These are phyloP conservation scores for Xylariales sp. DNA, from an alignment of 2,329 filamentous ascomycete genomes.

Conservation along the genomic window DNA sequence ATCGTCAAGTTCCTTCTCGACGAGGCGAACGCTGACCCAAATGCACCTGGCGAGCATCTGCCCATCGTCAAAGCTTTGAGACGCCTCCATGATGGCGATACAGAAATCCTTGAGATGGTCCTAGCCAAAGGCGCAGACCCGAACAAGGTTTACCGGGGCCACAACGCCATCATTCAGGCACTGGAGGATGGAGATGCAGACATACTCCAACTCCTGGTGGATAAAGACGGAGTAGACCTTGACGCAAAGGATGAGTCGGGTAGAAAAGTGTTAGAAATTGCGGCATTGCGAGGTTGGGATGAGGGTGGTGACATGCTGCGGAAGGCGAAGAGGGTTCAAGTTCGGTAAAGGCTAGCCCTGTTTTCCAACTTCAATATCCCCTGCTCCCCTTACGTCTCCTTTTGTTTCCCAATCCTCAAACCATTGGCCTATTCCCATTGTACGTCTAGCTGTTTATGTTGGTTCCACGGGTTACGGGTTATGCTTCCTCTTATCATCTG, in stretches of 20 bases:
- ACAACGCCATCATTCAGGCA: constrained; percentile 62
- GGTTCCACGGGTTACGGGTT: constrained; percentile 1
- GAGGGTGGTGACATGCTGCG: constrained; percentile 48
- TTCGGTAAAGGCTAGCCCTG: neutral
- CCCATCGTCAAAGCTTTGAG: constrained; percentile 67
- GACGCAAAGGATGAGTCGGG: constrained; percentile 49
- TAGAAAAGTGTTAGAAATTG: constrained; percentile 52
- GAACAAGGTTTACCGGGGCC: constrained; percentile 62
- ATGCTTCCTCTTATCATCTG: neutral
- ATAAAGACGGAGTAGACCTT: constrained; percentile 46
- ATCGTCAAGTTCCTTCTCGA: constrained; percentile 57
- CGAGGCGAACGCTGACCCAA: constrained; percentile 55
- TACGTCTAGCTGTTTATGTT: constrained; percentile 7
- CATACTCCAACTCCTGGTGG: constrained; percentile 47
- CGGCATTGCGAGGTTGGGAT: constrained; percentile 52
- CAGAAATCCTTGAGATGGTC: constrained; percentile 58
- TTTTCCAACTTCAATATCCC: constrained; percentile 1
- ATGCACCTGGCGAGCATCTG: constrained; percentile 64
- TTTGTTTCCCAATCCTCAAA: neutral
- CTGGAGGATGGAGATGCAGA: constrained; percentile 57
- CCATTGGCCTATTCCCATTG: constrained; percentile 1
- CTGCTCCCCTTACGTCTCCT: neutral
- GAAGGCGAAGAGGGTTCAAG: constrained; percentile 15
- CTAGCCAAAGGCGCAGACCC: constrained; percentile 61
- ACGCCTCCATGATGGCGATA: constrained; percentile 49